Evolutionary conservation across 2,329 filamentous ascomycete genomes (phyloP).

Genomic region (Curvularia sp.): DNA sequence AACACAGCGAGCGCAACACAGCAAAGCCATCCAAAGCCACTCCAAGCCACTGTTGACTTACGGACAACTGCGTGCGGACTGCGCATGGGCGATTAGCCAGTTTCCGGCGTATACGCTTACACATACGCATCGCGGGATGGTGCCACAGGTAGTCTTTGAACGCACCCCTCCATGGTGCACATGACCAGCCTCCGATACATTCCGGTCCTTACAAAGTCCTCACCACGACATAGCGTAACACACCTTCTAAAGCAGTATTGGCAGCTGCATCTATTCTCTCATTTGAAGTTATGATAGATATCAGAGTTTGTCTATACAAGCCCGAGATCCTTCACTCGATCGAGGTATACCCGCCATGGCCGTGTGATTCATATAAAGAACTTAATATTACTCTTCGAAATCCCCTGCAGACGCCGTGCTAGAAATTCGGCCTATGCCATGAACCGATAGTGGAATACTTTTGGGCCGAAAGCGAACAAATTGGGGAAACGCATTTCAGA

Average conservation of each 20-base stretch:
- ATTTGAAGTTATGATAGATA: slow-evolving; percentile 39
- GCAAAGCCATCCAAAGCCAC: slow-evolving; percentile 1
- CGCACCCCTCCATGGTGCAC: background rate
- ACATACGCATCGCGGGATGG: background rate
- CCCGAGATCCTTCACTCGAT: slow-evolving; percentile 31
- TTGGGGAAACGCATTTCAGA: slow-evolving; percentile 26
- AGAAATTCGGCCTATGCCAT: slow-evolving; percentile 42
- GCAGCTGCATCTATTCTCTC: slow-evolving; percentile 17
- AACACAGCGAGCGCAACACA: background rate
- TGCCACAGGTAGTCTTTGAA: background rate
- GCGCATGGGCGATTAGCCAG: background rate
- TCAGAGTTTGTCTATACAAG: slow-evolving; percentile 39
- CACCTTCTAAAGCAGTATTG: background rate
- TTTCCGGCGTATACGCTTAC: background rate
- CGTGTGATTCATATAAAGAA: slow-evolving; percentile 38
- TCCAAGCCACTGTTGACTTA: background rate
- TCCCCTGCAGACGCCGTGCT: slow-evolving; percentile 51
- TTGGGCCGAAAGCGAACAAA: slow-evolving; percentile 35
- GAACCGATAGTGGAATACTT: slow-evolving; percentile 39
- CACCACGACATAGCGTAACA: background rate
- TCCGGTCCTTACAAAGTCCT: background rate
- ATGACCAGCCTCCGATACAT: background rate
- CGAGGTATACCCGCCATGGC: slow-evolving; percentile 37
- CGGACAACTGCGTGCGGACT: background rate
- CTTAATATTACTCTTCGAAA: slow-evolving; percentile 44